Evolutionary conservation across 2,329 filamentous ascomycete genomes (phyloP), one percentile per base, ranked within the genome.

Genomic region (Calonectria ilicicola): DNA sequence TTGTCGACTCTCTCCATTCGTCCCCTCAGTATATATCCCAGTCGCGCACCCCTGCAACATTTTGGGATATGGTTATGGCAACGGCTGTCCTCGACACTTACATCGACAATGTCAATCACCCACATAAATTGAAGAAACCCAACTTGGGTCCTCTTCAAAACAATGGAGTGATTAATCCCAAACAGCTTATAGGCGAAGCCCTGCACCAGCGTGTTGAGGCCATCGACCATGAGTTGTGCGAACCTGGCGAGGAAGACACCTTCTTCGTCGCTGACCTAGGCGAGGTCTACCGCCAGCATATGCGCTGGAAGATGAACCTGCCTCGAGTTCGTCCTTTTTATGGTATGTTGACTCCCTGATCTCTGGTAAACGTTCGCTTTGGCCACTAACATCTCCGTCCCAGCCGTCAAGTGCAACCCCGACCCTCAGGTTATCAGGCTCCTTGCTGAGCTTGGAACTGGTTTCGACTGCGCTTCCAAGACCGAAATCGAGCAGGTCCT

Each of bases 401-500:
- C 78, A 96, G 96, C 96, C 79, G 96, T 99, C 89, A 99, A 99
- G 88, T 99, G 97, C 88, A 99, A 99, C 90, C 96, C 96, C 32
- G 96, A 99, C 86, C 91, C 93, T 62, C 93, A 94, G 86, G 93
- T 99, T 75, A 90, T 99, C 77, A 93, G 93, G 82, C 93, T 99
- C 77, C 92, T 99, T 81, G 92, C 95, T 75, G 92, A 92, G 78
- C 90, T 99, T 76, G 97, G 96, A 81, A 96, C 95, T 76, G 97
- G 97, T 81, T 99, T 99, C 84, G 97, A 99, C 86, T 99, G 97
- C 86, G 97, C 97, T 75, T 98, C 96, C 85, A 98, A 98, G 91
- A 90, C 93, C 77, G 97, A 99, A 87, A 98, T 99, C 80, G 96
- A 99, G 84, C 92, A 96, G 84, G 94, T 98, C 74, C 89, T 98